phyloP scores from a whole-genome alignment of 176 grass and related monocot genomes.

The Canna indica region DNA sequence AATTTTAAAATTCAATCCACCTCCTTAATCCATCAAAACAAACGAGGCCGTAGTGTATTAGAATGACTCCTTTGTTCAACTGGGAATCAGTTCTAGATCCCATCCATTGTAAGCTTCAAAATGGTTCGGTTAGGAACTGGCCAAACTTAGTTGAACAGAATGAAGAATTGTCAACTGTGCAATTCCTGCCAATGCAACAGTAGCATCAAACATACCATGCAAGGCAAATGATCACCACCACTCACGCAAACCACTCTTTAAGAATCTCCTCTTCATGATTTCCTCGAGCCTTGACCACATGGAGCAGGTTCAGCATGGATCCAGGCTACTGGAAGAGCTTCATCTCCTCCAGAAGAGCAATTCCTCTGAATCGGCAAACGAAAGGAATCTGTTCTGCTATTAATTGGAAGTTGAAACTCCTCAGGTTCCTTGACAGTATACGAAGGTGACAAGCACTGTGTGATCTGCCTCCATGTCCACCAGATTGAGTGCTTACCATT shows the following conservation, averaged over 20 bases:
- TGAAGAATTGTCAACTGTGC: too few relatives aligned
- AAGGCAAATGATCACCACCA: slow-evolving; percentile 7
- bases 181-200: background rate
- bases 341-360: slow-evolving; percentile 46
- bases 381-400: slow-evolving; percentile 21
- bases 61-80: too few relatives aligned
- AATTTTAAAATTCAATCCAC: too few relatives aligned
- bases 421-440: slow-evolving; percentile 37
- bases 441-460: slow-evolving; percentile 39
- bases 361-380: background rate
- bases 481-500: slow-evolving; percentile 43
- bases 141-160: too few relatives aligned
- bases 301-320: slow-evolving; percentile 37
- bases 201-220: background rate
- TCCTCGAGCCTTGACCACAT: background rate
- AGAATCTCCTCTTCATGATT: background rate
- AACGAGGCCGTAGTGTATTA: too few relatives aligned
- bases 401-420: slow-evolving; percentile 57
- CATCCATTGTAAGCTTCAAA: too few relatives aligned
- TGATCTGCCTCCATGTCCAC: slow-evolving; percentile 83
- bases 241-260: too few relatives aligned
- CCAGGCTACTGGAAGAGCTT: slow-evolving; percentile 47
- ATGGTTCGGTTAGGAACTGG: too few relatives aligned
- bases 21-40: too few relatives aligned
- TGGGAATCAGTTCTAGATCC: too few relatives aligned